Evolutionary conservation across 495 filamentous ascomycete species (phyloP), one percentile per base, ranked within the genome.

Genomic region (Trypethelium eluteriae): DNA sequence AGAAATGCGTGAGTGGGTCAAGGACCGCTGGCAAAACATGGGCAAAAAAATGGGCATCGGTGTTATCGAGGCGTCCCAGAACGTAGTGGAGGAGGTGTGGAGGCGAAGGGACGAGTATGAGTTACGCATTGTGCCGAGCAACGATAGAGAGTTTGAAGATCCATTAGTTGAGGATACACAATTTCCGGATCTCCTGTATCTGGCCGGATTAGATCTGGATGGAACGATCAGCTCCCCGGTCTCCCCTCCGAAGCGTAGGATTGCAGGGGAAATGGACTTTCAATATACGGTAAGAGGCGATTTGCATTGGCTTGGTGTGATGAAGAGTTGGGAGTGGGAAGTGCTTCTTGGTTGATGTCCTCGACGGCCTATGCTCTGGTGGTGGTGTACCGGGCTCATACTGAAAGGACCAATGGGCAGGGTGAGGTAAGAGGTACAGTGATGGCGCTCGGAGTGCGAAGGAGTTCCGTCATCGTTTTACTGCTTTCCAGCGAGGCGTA

Each of bases 321-420:
- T 92, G 89, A 84, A 84, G 67, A 88, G 91, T 66, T 89, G 85
- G 85, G 79, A 82, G 16, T 92, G 89, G 89, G 89, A 92, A 82
- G 85, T 59, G 5, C 32, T 59, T 11, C 53, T 59, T 59, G 53
- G 53, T 36, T 59, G 32, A 59, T 2, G 11, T 36, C 32, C 10
- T 9, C 49, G 25, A 25, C 25, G 25, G n/a, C n/a, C 16, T 53
- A 5, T 18, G 5, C n/a, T 53, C n/a, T n/a, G 5, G 5, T 11
- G n/a, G n/a, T 53, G 5, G 49, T 5, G 49, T 25, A 53, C 18
- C 6, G 41, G 41, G 41, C 6, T 53, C 49, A 11, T 53, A 14
- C 5, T 53, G 11, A 25, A 53, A 25, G 49, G n/a, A 25, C 11
- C 18, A 9, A 16, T 14, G 9, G 49, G n/a, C 11, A 25, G 11